Evolutionary conservation across 1,284 basidiomycete genomes (phyloP).

Genomic region (Earliella scabrosa): DNA sequence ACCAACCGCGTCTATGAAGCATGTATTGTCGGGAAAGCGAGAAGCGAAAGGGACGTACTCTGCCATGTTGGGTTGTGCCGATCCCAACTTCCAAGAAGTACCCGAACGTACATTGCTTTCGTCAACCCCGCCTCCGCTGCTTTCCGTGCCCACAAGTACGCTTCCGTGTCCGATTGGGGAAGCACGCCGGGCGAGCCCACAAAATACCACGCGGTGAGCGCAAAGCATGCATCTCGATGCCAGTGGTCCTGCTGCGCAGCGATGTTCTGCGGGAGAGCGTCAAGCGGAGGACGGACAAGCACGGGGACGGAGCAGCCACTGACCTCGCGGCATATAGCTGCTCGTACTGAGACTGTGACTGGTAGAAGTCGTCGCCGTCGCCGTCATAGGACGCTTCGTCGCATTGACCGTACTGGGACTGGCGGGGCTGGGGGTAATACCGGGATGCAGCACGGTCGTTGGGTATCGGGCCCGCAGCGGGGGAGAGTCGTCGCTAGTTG

Average conservation of each 20-base stretch:
- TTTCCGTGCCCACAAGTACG: slow-evolving; percentile 92
- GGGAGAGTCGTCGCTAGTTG: slow-evolving; percentile 23
- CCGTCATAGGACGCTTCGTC: slow-evolving; percentile 38
- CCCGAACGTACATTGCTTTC: slow-evolving; percentile 97
- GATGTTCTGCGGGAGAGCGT: slow-evolving; percentile 72
- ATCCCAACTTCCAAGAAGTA: slow-evolving; percentile 97
- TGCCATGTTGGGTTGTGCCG: slow-evolving; percentile 71
- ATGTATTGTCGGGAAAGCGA: no score
- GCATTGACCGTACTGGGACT: slow-evolving; percentile 33
- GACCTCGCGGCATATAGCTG: slow-evolving; percentile 32
- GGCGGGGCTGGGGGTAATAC: slow-evolving; percentile 31
- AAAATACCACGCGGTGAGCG: slow-evolving; percentile 98
- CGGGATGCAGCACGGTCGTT: slow-evolving; percentile 25
- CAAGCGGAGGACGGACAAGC: slow-evolving; percentile 4
- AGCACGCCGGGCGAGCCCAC: slow-evolving; percentile 97
- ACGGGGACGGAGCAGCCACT: slow-evolving; percentile 40
- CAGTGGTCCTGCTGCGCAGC: slow-evolving; percentile 97
- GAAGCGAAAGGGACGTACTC: slow-evolving; percentile 53
- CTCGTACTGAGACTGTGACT: slow-evolving; percentile 36
- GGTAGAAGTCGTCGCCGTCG: slow-evolving; percentile 45
- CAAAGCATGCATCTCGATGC: slow-evolving; percentile 98
- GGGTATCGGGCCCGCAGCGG: slow-evolving; percentile 22
- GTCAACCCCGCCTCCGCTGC: slow-evolving; percentile 88
- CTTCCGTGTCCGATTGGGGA: slow-evolving; percentile 98
- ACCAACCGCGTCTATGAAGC: no score